These are phyloP conservation scores for Entonaema liquescens DNA, from an alignment of 495 filamentous ascomycete species.

Conservation along the genomic window DNA sequence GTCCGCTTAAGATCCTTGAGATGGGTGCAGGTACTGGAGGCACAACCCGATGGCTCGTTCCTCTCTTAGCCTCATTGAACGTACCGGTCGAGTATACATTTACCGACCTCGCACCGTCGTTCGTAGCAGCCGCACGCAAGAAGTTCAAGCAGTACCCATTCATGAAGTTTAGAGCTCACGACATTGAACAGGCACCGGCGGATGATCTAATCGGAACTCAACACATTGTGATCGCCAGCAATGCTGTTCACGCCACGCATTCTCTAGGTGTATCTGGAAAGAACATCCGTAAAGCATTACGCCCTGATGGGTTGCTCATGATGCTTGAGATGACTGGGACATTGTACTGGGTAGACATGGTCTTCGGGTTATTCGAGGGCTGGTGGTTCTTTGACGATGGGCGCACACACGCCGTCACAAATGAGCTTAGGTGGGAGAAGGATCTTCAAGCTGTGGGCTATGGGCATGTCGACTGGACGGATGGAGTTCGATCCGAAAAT, in stretches of 20 bases:
- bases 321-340: slow-evolving; percentile 58
- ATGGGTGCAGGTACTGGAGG: slow-evolving; percentile 58
- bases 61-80: slow-evolving; percentile 47
- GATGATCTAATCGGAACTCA: slow-evolving; percentile 48
- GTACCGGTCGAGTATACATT: slow-evolving; percentile 61
- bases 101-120: slow-evolving; percentile 54
- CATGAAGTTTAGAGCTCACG: slow-evolving; percentile 51
- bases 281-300: slow-evolving; percentile 52
- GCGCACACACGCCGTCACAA: slow-evolving; percentile 54
- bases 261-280: slow-evolving; percentile 41
- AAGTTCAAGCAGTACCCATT: slow-evolving; percentile 45
- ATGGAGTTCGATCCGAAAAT: slow-evolving; percentile 54
- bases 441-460: slow-evolving; percentile 56
- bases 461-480: slow-evolving; percentile 58
- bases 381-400: slow-evolving; percentile 65
- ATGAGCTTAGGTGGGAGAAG: slow-evolving; percentile 49
- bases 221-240: slow-evolving; percentile 56
- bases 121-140: slow-evolving; percentile 50
- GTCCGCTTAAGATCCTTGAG: slow-evolving; percentile 51
- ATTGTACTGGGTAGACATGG: slow-evolving; percentile 57
- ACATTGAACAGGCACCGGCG: slow-evolving; percentile 52
- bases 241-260: slow-evolving; percentile 59
- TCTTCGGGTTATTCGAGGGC: slow-evolving; percentile 61
- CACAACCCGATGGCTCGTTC: slow-evolving; percentile 49
- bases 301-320: slow-evolving; percentile 54